Percentiles rank a stretch among this genome's conserved stretches.
phyloP scores from a whole-genome alignment of 768 basidiomycete species.

The Mycena albidolilacea region DNA sequence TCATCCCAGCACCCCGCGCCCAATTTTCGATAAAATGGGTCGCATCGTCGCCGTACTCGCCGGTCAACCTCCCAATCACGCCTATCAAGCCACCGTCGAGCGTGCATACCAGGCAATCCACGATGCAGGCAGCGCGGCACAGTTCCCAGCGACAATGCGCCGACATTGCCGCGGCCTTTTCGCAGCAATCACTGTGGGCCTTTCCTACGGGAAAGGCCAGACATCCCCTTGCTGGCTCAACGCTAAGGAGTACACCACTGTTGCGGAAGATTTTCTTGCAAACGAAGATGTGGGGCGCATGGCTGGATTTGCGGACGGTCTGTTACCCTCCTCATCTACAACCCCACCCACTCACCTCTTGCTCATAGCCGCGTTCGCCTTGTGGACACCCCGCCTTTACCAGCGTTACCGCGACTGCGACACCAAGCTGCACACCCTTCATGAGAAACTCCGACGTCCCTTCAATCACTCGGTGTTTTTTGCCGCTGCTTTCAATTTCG shows the following conservation, averaged over 20 bases:
- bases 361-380: constrained; percentile 25
- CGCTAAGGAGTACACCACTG: not conserved
- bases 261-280: constrained; percentile 13
- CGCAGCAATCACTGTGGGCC: constrained; percentile 32
- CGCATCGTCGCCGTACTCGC: constrained; percentile 31
- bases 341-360: not conserved
- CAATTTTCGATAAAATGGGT: constrained; percentile 17
- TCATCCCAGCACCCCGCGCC: constrained; percentile 11
- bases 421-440: not conserved
- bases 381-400: constrained; percentile 38
- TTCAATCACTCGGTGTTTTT: not conserved
- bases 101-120: not conserved
- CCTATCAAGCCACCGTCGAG: not conserved
- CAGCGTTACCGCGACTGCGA: constrained; percentile 22
- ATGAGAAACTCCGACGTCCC: not conserved
- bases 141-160: not conserved
- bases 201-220: constrained; percentile 43
- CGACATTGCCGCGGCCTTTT: constrained; percentile 38
- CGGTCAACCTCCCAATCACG: constrained; percentile 5
- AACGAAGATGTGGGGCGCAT: constrained; percentile 10
- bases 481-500: constrained; percentile 49
- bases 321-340: not conserved
- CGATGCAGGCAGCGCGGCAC: not conserved
- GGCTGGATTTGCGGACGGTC: constrained; percentile 39
- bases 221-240: constrained; percentile 9